These are phyloP conservation scores for Zasmidium citrigriseum DNA, from an alignment of 2,329 filamentous ascomycete species.

Conservation along the genomic window DNA sequence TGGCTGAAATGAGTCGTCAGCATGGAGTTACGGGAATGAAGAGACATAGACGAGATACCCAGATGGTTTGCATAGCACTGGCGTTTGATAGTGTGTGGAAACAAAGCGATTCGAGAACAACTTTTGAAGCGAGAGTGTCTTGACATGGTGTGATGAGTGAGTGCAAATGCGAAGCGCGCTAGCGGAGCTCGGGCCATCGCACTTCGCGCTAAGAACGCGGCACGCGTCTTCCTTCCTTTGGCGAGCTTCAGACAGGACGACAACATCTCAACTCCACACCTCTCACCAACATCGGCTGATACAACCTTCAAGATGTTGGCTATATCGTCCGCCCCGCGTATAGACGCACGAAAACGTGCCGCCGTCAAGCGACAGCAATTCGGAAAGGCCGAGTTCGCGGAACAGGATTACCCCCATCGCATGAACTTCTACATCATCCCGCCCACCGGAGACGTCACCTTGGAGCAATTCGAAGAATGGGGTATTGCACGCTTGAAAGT, in stretches of 20 bases:
- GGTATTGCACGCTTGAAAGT: conserved; percentile 89
- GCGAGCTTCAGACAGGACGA: neutral
- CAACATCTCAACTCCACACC: neutral
- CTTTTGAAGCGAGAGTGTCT: too few species aligned
- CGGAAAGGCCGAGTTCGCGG: conserved; percentile 72
- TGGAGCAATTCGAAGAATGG: conserved; percentile 99
- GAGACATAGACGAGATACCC: conserved; percentile 15
- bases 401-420: conserved; percentile 77
- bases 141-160: too few species aligned
- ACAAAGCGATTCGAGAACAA: too few species aligned
- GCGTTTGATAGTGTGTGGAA: too few species aligned
- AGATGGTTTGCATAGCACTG: neutral
- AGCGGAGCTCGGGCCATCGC: too few species aligned
- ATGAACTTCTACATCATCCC: conserved; percentile 90
- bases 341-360: conserved; percentile 72
- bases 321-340: conserved; percentile 35
- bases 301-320: conserved; percentile 28
- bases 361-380: conserved; percentile 85
- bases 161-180: too few species aligned
- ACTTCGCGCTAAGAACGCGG: neutral
- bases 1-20: neutral
- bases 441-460: conserved; percentile 88
- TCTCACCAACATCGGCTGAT: neutral
- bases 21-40: conserved; percentile 1
- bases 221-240: neutral